Evolutionary conservation across 2,329 filamentous ascomycete genomes (phyloP), one percentile per base, ranked within the genome.

Genomic region (Aaosphaeria arxii): DNA sequence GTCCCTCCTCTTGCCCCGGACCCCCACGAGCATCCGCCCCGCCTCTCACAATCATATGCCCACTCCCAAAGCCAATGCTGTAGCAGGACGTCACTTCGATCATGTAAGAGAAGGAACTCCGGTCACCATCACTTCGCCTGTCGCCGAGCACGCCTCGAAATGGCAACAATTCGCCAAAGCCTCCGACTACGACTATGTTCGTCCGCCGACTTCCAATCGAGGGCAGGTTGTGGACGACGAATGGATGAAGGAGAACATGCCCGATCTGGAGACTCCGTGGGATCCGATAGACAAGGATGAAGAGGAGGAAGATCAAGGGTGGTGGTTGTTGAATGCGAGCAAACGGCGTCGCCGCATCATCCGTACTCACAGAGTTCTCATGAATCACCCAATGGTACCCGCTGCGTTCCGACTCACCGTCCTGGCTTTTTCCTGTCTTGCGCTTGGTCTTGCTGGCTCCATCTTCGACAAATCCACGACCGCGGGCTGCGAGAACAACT

Each of bases 351-450:
- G 74, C 49, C 79, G 77, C 71, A 70, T 79, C 52, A 81, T 83
- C 63, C 80, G 84, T 47, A 70, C 87, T 44, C 87, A 87, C 77
- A 79, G 81, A 45, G 80, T 83, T 35, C 76, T 95, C 30, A 77
- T 96, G 61, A 85, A 86, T 49, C 90, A 91, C 62, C 87, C 91
- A 9, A 85, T 96, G 55, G 87, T 96, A 1, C 94, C 94, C 2
- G 76, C 96, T 46, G 75, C 88, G 11, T 89, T 96, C 66, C 88
- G 94, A 45, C 74, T 95, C 17, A 86, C 83, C 11, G 89, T 96
- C 43, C 85, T 96, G 66, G 77, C 85, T 50, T 95, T 95, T 52
- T 95, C 91, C 2, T 81, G 89, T 36, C 77, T 89, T 46, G 91
- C 91, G 4, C 80, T 99, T 28, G 89, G 84, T 11, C 78, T 99